Conservation (phyloP, 768 basidiomycete species). For the Peribolospora baueri region DNA sequence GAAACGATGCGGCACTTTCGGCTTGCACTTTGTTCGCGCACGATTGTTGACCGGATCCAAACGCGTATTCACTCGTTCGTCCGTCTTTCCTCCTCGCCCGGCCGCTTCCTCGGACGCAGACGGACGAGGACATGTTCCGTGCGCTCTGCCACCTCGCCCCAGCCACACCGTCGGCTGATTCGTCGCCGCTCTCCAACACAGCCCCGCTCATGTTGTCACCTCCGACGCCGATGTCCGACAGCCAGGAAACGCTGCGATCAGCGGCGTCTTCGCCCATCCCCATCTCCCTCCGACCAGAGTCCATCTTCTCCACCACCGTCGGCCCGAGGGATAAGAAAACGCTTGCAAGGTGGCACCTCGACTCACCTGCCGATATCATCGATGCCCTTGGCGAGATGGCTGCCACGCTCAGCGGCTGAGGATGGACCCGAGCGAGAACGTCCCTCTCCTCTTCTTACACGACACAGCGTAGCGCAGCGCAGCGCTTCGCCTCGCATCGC, state of each 20-base stretch:
- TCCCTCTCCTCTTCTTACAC: too few relatives aligned
- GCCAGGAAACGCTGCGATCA: constrained; percentile 17
- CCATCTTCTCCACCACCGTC: constrained; percentile 77
- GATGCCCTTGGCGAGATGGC: constrained; percentile 32
- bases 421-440: too few relatives aligned
- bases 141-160: constrained; percentile 30
- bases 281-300: constrained; percentile 42
- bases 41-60: background rate
- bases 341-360: constrained; percentile 76
- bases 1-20: background rate
- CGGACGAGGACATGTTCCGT: constrained; percentile 99
- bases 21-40: background rate
- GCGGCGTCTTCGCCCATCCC: constrained; percentile 21
- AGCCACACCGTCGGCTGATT: constrained; percentile 23
- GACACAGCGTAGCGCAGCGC: too few relatives aligned
- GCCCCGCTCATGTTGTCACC: background rate
- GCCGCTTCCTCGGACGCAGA: background rate
- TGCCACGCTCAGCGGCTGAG: background rate
- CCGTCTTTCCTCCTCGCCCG: background rate
- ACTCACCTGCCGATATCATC: constrained; percentile 62
- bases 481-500: too few relatives aligned
- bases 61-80: constrained; percentile 3
- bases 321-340: constrained; percentile 74
- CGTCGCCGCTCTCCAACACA: constrained; percentile 9
- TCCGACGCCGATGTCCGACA: constrained; percentile 9